These are phyloP conservation scores for Pseudopithomyces maydicus DNA, from an alignment of 2,329 filamentous ascomycete species.

Conservation along the genomic window DNA sequence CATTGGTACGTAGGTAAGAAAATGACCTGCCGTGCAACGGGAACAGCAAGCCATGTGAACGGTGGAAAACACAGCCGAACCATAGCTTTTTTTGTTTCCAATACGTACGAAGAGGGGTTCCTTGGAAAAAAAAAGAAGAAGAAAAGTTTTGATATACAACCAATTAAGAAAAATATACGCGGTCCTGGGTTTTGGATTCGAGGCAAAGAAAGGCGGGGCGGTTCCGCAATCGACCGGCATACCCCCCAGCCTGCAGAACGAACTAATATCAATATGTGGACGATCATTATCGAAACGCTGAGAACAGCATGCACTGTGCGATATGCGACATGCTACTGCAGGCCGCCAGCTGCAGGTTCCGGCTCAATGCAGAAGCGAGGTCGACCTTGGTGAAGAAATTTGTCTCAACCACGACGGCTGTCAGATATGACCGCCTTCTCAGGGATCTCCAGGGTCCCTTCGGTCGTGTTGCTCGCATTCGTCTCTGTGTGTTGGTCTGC, in stretches of 20 bases:
- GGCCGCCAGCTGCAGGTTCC: not conserved
- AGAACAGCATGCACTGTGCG: not conserved
- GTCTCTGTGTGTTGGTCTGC: not conserved
- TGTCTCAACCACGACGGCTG: not conserved
- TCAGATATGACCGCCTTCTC: not conserved
- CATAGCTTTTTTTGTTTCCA: too few relatives aligned
- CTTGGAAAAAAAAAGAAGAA: not conserved
- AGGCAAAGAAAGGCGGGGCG: not conserved
- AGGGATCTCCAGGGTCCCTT: not conserved
- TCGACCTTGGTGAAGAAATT: not conserved
- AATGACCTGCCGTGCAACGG: not conserved
- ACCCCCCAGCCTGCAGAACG: not conserved
- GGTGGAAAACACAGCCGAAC: too few relatives aligned
- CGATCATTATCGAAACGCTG: not conserved
- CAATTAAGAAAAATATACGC: not conserved
- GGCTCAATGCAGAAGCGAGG: not conserved
- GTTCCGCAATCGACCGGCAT: not conserved
- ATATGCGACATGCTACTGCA: not conserved
- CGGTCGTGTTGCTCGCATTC: not conserved
- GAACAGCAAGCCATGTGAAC: not conserved
- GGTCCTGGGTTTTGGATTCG: not conserved
- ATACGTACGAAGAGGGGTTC: not conserved
- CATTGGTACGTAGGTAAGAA: not conserved
- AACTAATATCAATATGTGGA: not conserved
- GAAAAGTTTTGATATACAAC: not conserved